Evolutionary conservation across 176 grass and related monocot genomes (phyloP).

Genomic region (Triticum monococcum): DNA sequence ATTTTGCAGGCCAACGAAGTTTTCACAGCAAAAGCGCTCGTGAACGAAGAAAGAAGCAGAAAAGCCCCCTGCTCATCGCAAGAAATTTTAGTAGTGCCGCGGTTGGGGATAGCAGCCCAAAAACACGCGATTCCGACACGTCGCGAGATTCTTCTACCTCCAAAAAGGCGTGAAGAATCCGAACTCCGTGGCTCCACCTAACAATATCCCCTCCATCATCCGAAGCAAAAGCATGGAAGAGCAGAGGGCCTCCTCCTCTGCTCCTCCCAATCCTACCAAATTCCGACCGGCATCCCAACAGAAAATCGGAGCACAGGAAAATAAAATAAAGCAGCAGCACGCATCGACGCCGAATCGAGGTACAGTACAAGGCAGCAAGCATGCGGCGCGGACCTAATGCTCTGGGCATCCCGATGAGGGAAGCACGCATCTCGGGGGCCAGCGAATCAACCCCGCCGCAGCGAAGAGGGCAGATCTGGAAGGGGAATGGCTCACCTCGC

Average conservation of each 20-base stretch:
- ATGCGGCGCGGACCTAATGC: slow-evolving; percentile 24
- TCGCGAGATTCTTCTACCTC: slow-evolving; percentile 43
- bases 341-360: background rate
- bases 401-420: background rate
- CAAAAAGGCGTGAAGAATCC: slow-evolving; percentile 40
- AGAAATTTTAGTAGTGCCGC: slow-evolving; percentile 13
- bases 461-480: slow-evolving; percentile 41
- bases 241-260: background rate
- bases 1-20: background rate
- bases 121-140: slow-evolving; percentile 33
- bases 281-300: slow-evolving; percentile 8
- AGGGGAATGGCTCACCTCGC: slow-evolving; percentile 56
- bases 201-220: background rate
- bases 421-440: background rate
- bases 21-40: background rate
- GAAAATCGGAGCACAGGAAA: background rate
- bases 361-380: background rate
- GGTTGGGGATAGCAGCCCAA: slow-evolving; percentile 1
- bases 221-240: slow-evolving; percentile 18
- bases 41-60: slow-evolving; percentile 22
- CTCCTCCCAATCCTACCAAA: background rate
- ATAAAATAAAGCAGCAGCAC: background rate
- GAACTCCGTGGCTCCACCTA: slow-evolving; percentile 16
- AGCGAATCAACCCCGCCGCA: background rate
- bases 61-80: background rate